Evolutionary conservation across 169 alveolate genomes (phyloP).

Genomic region (Plasmodium ovale): DNA sequence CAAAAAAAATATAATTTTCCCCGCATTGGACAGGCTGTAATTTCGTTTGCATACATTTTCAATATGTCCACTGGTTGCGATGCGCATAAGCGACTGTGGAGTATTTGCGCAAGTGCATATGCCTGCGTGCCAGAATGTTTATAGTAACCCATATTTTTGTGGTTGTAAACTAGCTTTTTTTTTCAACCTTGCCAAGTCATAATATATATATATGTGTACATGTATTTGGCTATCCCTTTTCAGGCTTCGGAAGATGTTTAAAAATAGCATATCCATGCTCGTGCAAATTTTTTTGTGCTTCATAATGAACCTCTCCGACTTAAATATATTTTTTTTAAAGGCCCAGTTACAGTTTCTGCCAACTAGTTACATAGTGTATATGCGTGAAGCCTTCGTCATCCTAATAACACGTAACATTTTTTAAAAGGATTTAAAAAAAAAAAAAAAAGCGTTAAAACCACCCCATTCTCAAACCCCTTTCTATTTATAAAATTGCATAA

Average conservation of each 20-base stretch:
- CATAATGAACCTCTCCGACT: conserved; percentile 10
- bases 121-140: too few species aligned
- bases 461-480: neutral
- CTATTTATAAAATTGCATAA: too few species aligned
- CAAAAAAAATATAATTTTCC: conserved; percentile 50
- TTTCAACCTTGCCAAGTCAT: neutral
- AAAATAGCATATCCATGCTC: conserved; percentile 20
- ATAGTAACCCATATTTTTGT: neutral
- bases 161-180: neutral
- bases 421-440: neutral
- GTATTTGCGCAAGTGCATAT: too few species aligned
- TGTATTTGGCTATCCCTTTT: neutral
- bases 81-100: neutral
- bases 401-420: neutral
- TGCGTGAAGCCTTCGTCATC: neutral
- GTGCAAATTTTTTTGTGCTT: conserved; percentile 7
- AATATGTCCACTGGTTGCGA: neutral
- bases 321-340: conserved; percentile 52
- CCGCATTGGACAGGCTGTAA: conserved; percentile 56
- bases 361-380: neutral
- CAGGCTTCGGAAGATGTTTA: conserved; percentile 33
- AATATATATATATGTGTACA: conserved; percentile 1
- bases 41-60: neutral
- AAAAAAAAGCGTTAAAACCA: neutral
- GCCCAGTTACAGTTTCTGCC: conserved; percentile 23